Evolutionary conservation across 768 basidiomycete species (phyloP), one percentile per base, ranked within the genome.

Genomic region (Boletellus sp.): DNA sequence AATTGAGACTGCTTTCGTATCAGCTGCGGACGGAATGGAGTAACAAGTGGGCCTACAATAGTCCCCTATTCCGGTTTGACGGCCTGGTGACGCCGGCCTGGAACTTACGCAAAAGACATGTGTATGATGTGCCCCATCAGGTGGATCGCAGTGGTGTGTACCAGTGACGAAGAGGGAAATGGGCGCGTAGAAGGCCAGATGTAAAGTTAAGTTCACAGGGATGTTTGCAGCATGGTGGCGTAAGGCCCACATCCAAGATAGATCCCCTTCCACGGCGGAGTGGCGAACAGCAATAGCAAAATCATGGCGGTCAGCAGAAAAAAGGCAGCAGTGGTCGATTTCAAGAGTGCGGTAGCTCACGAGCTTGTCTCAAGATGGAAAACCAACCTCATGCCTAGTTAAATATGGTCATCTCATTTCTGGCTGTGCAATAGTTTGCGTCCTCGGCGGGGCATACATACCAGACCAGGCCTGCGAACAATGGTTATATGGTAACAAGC

Each of bases 221-320:
- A 80, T 41, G 79, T 40, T 24, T 74, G 73, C 31, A 83, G 32
- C 35, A 78, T 67, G 32, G 73, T 45, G 6, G 72, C 56, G 15
- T 75, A 28, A 17, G 76, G 40, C 42, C 74, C 70, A 56, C 77
- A 78, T 6, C 66, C 58, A 23, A 80, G 56, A 61, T 78, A 81
- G 31, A 80, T 47, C 9, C 63, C 67, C 57, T 78, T 81, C 63
- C 77, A 59, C 9, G 81, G 79, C 54, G 81, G 81, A 9, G 47
- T 35, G 24, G 45, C 37, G 46, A 26, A 57, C 38, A 40, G 47
- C 26, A 42, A 28, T 34, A 39, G 36, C 16, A 16, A 47, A 8
- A 39, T 12, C 56, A 64, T 62, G 28, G 20, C 51, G 23, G 40
- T 10, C 9, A 11, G 28, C 28, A 10, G 28, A 28, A 11, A 7